Evolutionary conservation across 2,329 filamentous ascomycete genomes (phyloP), one percentile per base, ranked within the genome.

Genomic region (Passalora sequoiae): DNA sequence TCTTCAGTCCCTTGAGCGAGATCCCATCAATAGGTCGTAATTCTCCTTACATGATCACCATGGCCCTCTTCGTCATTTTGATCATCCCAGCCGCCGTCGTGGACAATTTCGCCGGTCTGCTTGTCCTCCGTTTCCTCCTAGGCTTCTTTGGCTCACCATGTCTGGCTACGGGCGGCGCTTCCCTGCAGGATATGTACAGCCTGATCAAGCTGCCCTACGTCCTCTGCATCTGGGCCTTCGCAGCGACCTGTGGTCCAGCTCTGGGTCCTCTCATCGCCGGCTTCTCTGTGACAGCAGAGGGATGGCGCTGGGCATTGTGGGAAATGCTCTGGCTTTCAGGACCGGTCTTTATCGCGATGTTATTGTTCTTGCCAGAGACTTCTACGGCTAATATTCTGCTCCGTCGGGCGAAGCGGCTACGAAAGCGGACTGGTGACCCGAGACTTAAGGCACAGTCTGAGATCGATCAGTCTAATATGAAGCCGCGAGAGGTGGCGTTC

Each of bases 131-230:
- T 2, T 83, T 83, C 63, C 62, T 84, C 2, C 76, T 78, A 47
- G 81, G 80, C 1, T 81, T 83, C 69, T 80, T 83, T 51, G 79
- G 80, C 5, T 79, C 73, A 7, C 81, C 0, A 81, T 76, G 60
- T 64, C n/a, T 85, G 6, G 80, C 80, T 0, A 82, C 74, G 10
- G 71, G 70, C 4, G 70, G 69, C 6, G 72, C 71, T 4, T 67
- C 66, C 7, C 65, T 72, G 44, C 60, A 62, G 21, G 71, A 73
- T 39, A 46, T 55, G 22, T 52, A 35, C 38, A 30, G 50, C 80
- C 33, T 17, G 3, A 8, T 76, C 20, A 62, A 68, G 38, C 60
- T 71, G 0, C 67, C 68, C 1, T 69, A 69, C 30, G 65, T 62
- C 0, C 54, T 70, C 8, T 63, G 59, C 1, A 52, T 69, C 1